Evolutionary conservation across 2,329 filamentous ascomycete species (phyloP).

Genomic region (Fonsecaea multimorphosa): DNA sequence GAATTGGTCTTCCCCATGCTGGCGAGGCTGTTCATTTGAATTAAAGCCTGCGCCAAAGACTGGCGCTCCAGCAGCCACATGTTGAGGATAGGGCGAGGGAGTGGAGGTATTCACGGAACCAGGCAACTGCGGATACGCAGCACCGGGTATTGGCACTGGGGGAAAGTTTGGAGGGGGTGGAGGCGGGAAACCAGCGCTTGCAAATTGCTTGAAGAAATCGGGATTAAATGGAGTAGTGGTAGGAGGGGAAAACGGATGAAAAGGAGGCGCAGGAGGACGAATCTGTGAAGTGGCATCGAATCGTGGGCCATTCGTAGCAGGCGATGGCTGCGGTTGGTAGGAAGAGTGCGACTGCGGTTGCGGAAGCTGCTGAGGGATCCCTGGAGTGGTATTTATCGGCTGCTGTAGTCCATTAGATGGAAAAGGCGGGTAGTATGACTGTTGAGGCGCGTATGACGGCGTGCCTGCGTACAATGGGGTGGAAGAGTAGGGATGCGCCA

Average conservation of each 20-base stretch:
- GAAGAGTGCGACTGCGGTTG: slow-evolving; percentile 10
- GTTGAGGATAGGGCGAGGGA: slow-evolving; percentile 32
- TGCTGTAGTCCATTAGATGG: slow-evolving; percentile 39
- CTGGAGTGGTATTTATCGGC: slow-evolving; percentile 34
- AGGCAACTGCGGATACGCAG: slow-evolving; percentile 34
- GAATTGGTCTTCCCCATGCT: slow-evolving; percentile 15
- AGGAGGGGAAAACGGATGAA: slow-evolving; percentile 40
- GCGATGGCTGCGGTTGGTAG: slow-evolving; percentile 22
- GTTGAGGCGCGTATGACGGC: slow-evolving; percentile 41
- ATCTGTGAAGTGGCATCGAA: slow-evolving; percentile 38
- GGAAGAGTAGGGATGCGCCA: slow-evolving; percentile 49
- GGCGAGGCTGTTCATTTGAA: slow-evolving; percentile 23
- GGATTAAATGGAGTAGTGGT: slow-evolving; percentile 36
- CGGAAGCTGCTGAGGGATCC: slow-evolving; percentile 28
- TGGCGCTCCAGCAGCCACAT: slow-evolving; percentile 16
- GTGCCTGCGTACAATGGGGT: slow-evolving; percentile 40
- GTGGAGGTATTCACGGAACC: slow-evolving; percentile 20
- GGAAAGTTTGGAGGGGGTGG: slow-evolving; percentile 33
- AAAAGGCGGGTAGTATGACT: slow-evolving; percentile 39
- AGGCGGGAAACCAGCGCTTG: slow-evolving; percentile 32
- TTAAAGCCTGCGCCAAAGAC: slow-evolving; percentile 16
- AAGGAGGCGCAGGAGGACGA: slow-evolving; percentile 38
- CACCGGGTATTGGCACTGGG: slow-evolving; percentile 30
- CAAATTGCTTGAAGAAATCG: slow-evolving; percentile 39
- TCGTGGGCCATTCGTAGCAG: slow-evolving; percentile 22